phyloP scores from a whole-genome alignment of 2,329 filamentous ascomycete species.

The Claviceps capensis region DNA sequence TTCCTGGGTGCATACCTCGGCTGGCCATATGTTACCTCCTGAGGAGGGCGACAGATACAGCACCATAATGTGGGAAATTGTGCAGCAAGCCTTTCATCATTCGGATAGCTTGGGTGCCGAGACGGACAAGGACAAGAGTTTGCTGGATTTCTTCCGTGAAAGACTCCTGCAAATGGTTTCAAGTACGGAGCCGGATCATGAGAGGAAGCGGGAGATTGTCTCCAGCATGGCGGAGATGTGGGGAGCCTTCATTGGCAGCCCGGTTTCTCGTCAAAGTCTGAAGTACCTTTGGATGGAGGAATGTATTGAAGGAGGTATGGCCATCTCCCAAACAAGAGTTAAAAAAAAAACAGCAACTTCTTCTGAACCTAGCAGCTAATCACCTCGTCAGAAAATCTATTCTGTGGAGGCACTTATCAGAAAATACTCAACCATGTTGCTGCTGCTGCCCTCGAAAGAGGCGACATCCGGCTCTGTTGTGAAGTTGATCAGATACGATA shows the following conservation, averaged over 20 bases:
- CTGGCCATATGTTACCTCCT: conserved; percentile 35
- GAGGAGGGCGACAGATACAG: conserved; percentile 33
- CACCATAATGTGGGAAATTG: conserved; percentile 51
- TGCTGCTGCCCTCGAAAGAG: conserved; percentile 39
- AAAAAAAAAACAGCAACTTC: neutral
- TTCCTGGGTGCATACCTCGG: conserved; percentile 42
- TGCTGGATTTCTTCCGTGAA: conserved; percentile 39
- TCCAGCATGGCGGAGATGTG: conserved; percentile 48
- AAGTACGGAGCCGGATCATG: conserved; percentile 25
- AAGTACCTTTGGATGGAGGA: conserved; percentile 71
- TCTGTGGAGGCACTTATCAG: conserved; percentile 45
- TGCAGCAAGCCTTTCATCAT: conserved; percentile 52
- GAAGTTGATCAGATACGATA: conserved; percentile 30
- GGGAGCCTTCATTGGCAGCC: conserved; percentile 58
- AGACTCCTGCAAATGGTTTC: conserved; percentile 32
- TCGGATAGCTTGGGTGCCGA: conserved; percentile 42
- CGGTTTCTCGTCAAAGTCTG: conserved; percentile 50
- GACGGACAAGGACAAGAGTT: conserved; percentile 32
- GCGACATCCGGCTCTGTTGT: conserved; percentile 38
- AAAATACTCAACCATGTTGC: conserved; percentile 45
- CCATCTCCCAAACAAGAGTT: neutral
- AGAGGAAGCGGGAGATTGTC: conserved; percentile 28
- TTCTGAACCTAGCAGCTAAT: neutral
- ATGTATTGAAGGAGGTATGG: conserved; percentile 54
- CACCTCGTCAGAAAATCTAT: conserved; percentile 38